phyloP scores from a whole-genome alignment of 306 rosid genomes.

The Sphenostylis stenocarpa region DNA sequence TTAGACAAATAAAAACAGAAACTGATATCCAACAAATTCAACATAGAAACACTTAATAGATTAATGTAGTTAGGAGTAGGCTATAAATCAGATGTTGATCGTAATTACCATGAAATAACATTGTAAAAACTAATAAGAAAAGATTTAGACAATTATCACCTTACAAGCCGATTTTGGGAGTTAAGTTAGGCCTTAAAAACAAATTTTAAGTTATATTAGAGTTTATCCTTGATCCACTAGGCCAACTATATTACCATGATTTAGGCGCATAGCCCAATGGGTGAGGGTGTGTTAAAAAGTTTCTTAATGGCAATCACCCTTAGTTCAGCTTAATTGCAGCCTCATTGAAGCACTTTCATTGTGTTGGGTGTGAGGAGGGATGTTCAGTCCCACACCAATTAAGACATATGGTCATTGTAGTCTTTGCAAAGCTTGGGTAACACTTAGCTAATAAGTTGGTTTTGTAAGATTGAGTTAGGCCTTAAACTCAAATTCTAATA shows the following conservation, averaged over 20 bases:
- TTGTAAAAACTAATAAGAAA: not conserved
- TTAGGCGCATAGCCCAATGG: not conserved
- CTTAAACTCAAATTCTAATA: not conserved
- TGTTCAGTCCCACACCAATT: not conserved
- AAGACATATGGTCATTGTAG: not conserved
- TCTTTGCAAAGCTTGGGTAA: not conserved
- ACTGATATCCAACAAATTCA: not conserved
- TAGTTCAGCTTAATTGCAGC: not conserved
- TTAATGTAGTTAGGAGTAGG: not conserved
- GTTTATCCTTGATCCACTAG: not conserved
- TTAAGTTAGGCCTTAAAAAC: not conserved
- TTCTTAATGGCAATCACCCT: not conserved
- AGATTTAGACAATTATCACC: not conserved
- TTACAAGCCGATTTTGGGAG: not conserved
- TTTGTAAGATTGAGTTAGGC: not conserved
- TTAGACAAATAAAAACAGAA: constrained; percentile 3
- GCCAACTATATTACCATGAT: not conserved
- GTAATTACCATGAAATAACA: constrained; percentile 1
- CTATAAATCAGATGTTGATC: not conserved
- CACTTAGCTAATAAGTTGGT: not conserved
- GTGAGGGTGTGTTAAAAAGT: not conserved
- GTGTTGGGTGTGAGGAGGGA: too few species aligned
- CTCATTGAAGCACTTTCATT: not conserved
- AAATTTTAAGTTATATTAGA: not conserved
- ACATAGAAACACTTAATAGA: not conserved